A percentile compares a stretch with the other conserved stretches of the same genome.
These are phyloP conservation scores for Penicillium maclennaniae DNA, from an alignment of 495 filamentous ascomycete species.

Conservation along the genomic window DNA sequence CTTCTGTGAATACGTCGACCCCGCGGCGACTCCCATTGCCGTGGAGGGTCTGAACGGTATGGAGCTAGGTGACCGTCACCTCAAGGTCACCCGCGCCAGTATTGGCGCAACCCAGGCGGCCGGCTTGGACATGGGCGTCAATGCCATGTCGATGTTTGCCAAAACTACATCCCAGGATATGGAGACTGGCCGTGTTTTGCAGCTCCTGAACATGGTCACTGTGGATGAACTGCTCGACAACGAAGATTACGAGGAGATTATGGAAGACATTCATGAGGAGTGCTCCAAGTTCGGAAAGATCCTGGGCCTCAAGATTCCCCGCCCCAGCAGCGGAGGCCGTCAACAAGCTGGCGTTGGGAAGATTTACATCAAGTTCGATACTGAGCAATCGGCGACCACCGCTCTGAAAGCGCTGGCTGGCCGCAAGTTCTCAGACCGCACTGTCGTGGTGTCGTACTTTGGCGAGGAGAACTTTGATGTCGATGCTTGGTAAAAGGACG, in stretches of 20 bases:
- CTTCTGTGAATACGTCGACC: constrained; percentile 90
- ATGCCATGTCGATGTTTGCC: constrained; percentile 98
- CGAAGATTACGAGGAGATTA: constrained; percentile 96
- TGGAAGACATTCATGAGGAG: constrained; percentile 86
- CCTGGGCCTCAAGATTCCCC: constrained; percentile 82
- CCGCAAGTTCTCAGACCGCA: constrained; percentile 90
- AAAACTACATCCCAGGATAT: constrained; percentile 78
- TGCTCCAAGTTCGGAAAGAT: constrained; percentile 86
- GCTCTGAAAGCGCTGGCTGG: constrained; percentile 85
- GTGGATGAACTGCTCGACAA: constrained; percentile 89
- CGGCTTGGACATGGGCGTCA: constrained; percentile 90
- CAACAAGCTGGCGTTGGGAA: constrained; percentile 90
- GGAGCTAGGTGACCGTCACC: constrained; percentile 79
- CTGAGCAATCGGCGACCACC: constrained; percentile 69
- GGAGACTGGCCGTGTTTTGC: constrained; percentile 76
- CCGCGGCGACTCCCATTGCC: constrained; percentile 73
- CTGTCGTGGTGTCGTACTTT: constrained; percentile 94
- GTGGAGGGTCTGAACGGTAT: constrained; percentile 90
- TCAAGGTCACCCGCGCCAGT: constrained; percentile 84
- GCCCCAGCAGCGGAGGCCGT: constrained; percentile 75
- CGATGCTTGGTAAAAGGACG: constrained; percentile 21
- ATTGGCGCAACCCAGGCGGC: constrained; percentile 87
- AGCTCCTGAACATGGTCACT: constrained; percentile 97
- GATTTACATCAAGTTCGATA: constrained; percentile 93
- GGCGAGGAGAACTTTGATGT: constrained; percentile 53